Percentiles rank a stretch among this genome's conserved stretches.
phyloP scores from a whole-genome alignment of 805 yeast genomes.

The Teunomyces atbi region DNA sequence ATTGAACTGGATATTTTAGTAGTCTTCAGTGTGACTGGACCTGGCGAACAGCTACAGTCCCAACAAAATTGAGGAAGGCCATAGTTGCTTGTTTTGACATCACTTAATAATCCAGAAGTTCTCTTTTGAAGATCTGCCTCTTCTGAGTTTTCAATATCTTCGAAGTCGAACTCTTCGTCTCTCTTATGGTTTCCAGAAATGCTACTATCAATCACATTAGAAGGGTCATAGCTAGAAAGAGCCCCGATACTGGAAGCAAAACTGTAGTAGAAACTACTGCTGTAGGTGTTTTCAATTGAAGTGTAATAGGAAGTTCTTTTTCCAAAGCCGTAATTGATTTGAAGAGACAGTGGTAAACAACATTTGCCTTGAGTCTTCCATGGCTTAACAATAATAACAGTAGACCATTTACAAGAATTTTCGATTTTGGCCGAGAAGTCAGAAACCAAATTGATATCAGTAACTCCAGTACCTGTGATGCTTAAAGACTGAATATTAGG shows the following conservation, averaged over 20 bases:
- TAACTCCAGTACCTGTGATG: conserved; percentile 21
- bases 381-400: conserved; percentile 20
- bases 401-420: conserved; percentile 21
- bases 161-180: conserved; percentile 1
- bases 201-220: conserved; percentile 1
- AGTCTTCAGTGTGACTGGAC: not conserved
- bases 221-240: conserved; percentile 5
- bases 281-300: conserved; percentile 8
- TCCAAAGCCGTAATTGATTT: conserved; percentile 14
- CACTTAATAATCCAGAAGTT: conserved; percentile 4
- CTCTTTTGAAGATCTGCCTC: not conserved
- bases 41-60: conserved; percentile 11
- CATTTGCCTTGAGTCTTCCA: conserved; percentile 14
- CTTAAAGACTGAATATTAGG: conserved; percentile 16
- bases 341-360: conserved; percentile 25
- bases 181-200: conserved; percentile 8
- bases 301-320: conserved; percentile 7
- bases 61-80: conserved; percentile 11
- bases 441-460: conserved; percentile 14
- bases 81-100: conserved; percentile 5
- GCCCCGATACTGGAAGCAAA: not conserved
- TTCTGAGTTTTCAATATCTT: not conserved
- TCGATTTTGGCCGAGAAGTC: conserved; percentile 12
- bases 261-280: conserved; percentile 8
- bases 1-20: not conserved